These are phyloP conservation scores for Pelargonium australe DNA, from an alignment of 441 rosid genomes.

Conservation along the genomic window DNA sequence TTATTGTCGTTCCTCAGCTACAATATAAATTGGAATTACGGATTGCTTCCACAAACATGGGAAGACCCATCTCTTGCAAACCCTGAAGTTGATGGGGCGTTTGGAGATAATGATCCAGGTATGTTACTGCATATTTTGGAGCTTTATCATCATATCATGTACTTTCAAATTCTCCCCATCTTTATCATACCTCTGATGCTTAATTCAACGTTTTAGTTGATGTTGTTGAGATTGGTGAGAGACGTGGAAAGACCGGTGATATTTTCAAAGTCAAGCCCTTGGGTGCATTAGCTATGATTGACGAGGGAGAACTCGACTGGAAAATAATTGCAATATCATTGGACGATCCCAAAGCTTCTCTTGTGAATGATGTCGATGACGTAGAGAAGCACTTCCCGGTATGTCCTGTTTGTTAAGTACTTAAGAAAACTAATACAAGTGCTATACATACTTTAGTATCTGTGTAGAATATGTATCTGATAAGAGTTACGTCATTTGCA, in stretches of 20 bases:
- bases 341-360: slow-evolving; percentile 84
- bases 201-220: slow-evolving; percentile 46
- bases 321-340: slow-evolving; percentile 78
- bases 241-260: slow-evolving; percentile 55
- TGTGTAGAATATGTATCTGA: too few relatives aligned
- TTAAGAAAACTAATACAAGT: neutral
- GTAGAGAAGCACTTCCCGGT: slow-evolving; percentile 89
- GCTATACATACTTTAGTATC: too few relatives aligned
- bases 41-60: slow-evolving; percentile 98
- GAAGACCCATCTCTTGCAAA: slow-evolving; percentile 86
- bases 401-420: slow-evolving; percentile 18
- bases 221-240: slow-evolving; percentile 85
- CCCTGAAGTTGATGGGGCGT: slow-evolving; percentile 76
- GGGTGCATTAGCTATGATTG: slow-evolving; percentile 84
- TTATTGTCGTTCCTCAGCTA: slow-evolving; percentile 35
- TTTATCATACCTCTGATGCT: neutral
- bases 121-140: slow-evolving; percentile 9
- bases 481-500: neutral
- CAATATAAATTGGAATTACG: slow-evolving; percentile 96
- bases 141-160: neutral
- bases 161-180: neutral
- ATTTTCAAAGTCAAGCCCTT: slow-evolving; percentile 68
- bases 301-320: slow-evolving; percentile 95
- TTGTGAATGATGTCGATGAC: slow-evolving; percentile 74
- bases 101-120: slow-evolving; percentile 98